Evolutionary conservation across 371 early-diverging fungal species (phyloP), one percentile per base, ranked within the genome.

Genomic region (Lichtheimia corymbifera): DNA sequence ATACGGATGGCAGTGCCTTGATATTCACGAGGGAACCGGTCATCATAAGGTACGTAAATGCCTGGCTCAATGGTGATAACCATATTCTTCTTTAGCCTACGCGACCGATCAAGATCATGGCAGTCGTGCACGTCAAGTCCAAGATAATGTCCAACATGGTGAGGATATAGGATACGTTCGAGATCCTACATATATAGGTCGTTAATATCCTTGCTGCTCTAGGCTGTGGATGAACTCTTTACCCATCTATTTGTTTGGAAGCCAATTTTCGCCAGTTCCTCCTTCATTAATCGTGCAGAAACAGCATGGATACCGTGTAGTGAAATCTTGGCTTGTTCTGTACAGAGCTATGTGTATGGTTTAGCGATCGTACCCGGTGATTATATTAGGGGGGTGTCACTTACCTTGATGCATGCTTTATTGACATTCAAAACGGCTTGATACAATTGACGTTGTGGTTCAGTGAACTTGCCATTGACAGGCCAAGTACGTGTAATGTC

Each of bases 401-500:
- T 60, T 79, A 90, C 91, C 73, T 90, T 85, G 59, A 97, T 93
- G 67, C 91, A 92, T 24, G 88, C 82, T 70, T 93, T 89, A 72
- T 97, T 93, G 1, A 91, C 91, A 58, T 87, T 83, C 51, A 97
- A 75, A 1, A 98, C 91, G 1, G 86, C 91, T 51, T 89, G 83
- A 73, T 98, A 98, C 7, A 98, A 73, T 30, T 93, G 87, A 30
- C 75, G 73, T 69, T 98, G 97, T 4, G 91, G 79, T 43, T 78
- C 72, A 6, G 88, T 84, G 64, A 94, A 98, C 55, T 83, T 93
- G 27, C 97, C 96, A 60, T 84, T 88, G 28, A 95, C 88, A 0
- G 99, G 99, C 91, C 93, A 96, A 2, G 97, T 95, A 44, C 99
- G 88, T 0, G 96, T 96, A 45, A 97, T 88, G 67, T 98, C 98